Base-by-base conservation (phyloP, 108 stramenopile species). In the Skeletonema costatum region DNA sequence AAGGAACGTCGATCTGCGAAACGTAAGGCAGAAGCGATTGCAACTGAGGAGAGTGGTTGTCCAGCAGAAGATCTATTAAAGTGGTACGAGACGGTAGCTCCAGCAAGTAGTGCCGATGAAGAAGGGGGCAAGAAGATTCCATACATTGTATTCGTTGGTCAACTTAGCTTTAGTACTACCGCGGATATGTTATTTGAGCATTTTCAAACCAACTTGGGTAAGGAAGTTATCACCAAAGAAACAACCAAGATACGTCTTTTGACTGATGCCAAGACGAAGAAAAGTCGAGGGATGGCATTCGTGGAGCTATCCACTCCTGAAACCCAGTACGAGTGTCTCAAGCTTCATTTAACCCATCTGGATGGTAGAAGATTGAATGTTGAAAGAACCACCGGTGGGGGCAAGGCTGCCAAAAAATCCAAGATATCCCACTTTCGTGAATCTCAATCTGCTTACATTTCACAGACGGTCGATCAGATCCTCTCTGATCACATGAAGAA, bases 341-440 rank as follows among this genome's bases (percentile, higher is more conserved):
- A 86, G 60, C 67, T 98, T 50, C 97, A 98, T 80, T 90, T 97
- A 79, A 97, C 95, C 21, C 83, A 84, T 69, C 85, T 98, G 35
- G 88, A 97, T 71, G 96, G 96, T 12, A 86, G 98, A 31, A 78
- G 96, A 39, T 92, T 98, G 62, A 98, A 98, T 78, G 91, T 98
- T 30, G 96, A 97, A 80, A 81, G 92, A 17, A 86, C 87, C 14
- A 80, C 91, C 11, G 92, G 93, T 0, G 92, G 93, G 6, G 85
- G 87, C 13, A 81, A 81, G 60, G 86, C 89, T 59, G 67, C 78
- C 32, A 89, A 92, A 35, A 88, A 93, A 75, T 66, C 78, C 29
- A 94, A 92, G 76, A 72, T 95, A 11, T 51, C 82, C 2, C 64
- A 75, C 14, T 89, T 82, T 73, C 82, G 94, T 39, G 76, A 90